Base-by-base conservation (phyloP, 1,139 yeast genomes). In the Meyerozyma sp. region DNA sequence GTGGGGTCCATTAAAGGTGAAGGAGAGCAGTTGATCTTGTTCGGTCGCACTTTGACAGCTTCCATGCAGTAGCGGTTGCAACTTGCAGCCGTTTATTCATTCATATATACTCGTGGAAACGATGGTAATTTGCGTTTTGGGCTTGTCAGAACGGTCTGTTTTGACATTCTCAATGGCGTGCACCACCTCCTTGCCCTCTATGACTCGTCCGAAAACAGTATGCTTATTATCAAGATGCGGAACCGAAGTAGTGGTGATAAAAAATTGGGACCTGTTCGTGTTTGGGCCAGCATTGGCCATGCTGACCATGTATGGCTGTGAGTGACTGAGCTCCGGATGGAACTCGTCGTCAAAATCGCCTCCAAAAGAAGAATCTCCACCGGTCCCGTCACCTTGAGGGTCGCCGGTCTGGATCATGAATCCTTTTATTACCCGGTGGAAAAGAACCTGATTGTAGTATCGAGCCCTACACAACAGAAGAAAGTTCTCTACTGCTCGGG, bases 351-450 rank as follows among this genome's bases (percentile, higher is more conserved):
- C 57, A 47, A 75, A 73, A 29, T 54, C 53, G 27, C 62, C 60
- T 8, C 75, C 71, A 79, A 79, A 75, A 13, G 64, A 58, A 30
- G 73, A 59, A 47, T 70, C 68, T 14, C 79, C 76, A 13, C 81
- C 77, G 4, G 78, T 67, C 6, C 79, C 81, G 48, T 69, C 68
- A 2, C 80, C 81, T 26, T 55, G 51, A 1, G 78, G 78, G 49
- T 75, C 81, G 2, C 81, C 81, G 3, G 77, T 71, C 52, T 77
- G 82, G 39, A 77, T 65, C 81, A 77, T 75, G 45, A 77, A 75
- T 36, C 63, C 62, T 44, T 68, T 65, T 43, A 77, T 71, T 8
- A 75, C 70, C 28, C 81, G 58, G 49, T 77, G 81, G 52, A 77
- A 77, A 1, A 65, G 63, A 9, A 69, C 54, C 29, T 61, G 58